A percentile compares a stretch with the other conserved stretches of the same genome.
Conservation (phyloP, 208 protist genomes). For the Wallacemonas sp. region DNA sequence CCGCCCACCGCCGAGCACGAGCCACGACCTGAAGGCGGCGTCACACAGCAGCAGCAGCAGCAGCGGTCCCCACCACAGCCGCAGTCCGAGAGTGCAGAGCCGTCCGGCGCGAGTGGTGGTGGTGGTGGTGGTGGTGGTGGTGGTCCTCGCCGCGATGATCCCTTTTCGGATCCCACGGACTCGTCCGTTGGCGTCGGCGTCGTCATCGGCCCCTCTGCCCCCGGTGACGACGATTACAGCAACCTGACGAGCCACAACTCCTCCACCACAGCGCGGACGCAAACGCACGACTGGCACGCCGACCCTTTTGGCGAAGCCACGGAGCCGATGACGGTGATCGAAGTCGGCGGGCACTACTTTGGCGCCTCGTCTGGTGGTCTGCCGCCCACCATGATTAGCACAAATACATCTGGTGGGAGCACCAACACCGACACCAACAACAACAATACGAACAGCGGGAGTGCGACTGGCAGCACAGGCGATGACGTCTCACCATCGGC, state of each 20-base stretch:
- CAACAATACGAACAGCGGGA: not conserved
- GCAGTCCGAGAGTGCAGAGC: too few species aligned
- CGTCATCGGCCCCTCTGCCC: not conserved
- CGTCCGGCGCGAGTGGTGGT: not conserved
- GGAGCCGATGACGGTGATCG: constrained; percentile 8
- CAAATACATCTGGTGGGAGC: not conserved
- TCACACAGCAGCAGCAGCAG: not conserved
- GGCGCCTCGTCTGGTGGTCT: too few species aligned
- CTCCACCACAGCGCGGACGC: not conserved
- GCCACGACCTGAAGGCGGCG: not conserved
- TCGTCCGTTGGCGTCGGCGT: not conserved
- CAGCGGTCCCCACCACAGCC: not conserved
- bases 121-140: not conserved
- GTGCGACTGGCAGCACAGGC: not conserved
- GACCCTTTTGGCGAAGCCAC: too few species aligned
- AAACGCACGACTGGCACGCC: too few species aligned
- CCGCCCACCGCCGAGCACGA: not conserved
- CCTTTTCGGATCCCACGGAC: not conserved
- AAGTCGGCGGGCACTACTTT: not conserved
- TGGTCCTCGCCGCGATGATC: constrained; percentile 1
- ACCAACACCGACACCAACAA: not conserved
- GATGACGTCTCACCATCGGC: not conserved
- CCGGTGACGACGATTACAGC: constrained; percentile 1
- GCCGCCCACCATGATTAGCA: too few species aligned
- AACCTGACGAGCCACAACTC: not conserved